Evolutionary conservation across 2,329 filamentous ascomycete genomes (phyloP).

Genomic region (Apiospora koreana): DNA sequence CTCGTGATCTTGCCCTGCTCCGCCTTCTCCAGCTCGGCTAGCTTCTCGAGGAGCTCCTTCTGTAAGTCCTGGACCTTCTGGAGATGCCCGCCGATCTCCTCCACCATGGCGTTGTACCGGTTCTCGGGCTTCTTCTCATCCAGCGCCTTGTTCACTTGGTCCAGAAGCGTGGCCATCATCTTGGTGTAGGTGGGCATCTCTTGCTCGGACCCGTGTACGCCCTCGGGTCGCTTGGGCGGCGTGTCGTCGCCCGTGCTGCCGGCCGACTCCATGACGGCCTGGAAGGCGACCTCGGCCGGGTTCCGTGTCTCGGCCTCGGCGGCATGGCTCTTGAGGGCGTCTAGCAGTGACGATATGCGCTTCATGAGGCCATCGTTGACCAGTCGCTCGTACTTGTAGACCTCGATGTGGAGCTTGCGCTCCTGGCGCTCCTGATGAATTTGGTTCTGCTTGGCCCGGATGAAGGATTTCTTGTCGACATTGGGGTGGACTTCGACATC

Average conservation of each 20-base stretch:
- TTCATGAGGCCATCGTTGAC: slow-evolving; percentile 89
- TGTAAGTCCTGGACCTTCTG: slow-evolving; percentile 78
- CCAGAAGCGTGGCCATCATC: slow-evolving; percentile 97
- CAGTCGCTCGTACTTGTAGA: slow-evolving; percentile 86
- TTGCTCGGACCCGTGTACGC: slow-evolving; percentile 74
- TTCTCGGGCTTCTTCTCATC: slow-evolving; percentile 73
- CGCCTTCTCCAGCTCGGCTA: slow-evolving; percentile 81
- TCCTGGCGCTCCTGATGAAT: slow-evolving; percentile 90
- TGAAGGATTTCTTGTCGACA: slow-evolving; percentile 97
- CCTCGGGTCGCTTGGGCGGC: slow-evolving; percentile 73
- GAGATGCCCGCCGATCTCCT: slow-evolving; percentile 75
- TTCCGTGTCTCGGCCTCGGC: slow-evolving; percentile 64
- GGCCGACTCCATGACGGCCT: slow-evolving; percentile 81
- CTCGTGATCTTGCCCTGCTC: slow-evolving; percentile 92
- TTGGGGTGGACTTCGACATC: slow-evolving; percentile 99
- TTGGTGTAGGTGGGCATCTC: slow-evolving; percentile 84
- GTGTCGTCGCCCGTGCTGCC: slow-evolving; percentile 72
- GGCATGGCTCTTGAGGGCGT: slow-evolving; percentile 73
- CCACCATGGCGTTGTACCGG: slow-evolving; percentile 74
- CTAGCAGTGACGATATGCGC: slow-evolving; percentile 79
- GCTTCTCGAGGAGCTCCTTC: slow-evolving; percentile 69
- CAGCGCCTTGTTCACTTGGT: slow-evolving; percentile 85
- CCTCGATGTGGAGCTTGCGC: slow-evolving; percentile 85
- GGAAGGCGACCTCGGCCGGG: slow-evolving; percentile 83
- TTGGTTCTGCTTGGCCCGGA: slow-evolving; percentile 95